Evolutionary conservation across 139 green algal species (phyloP), one percentile per base, ranked within the genome.

Genomic region (Raphidocelis subcapitata): DNA sequence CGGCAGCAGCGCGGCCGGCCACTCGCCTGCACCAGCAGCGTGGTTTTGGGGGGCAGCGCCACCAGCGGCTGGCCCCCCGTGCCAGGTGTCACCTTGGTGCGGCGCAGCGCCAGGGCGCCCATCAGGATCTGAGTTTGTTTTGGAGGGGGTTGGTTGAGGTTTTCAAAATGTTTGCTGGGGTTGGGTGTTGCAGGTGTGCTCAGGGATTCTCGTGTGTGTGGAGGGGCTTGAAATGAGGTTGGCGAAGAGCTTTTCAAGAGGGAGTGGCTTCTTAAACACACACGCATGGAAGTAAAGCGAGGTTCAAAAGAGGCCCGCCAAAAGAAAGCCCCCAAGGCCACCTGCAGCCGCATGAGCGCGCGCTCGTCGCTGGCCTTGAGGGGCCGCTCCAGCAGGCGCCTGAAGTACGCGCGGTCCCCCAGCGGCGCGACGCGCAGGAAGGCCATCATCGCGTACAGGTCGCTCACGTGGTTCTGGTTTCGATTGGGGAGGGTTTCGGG

Each of bases 41-140:
- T 67, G 10, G 29, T 68, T 71, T 84, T 86, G 46, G 44, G 26
- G 2, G 86, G 84, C 73, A 91, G 82, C 41, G 54, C 55, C 60
- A 91, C 82, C 26, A 91, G 66, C 15, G 84, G 82, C 23, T 56
- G 44, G 2, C 84, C 84, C 36, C 69, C 65, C 24, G 84, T 70
- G 10, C 76, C 75, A 24, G 44, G 26, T 8, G 69, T 81, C 26
- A 76, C 62, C 67, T 91, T 91, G 52, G 77, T 88, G 32, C 86
- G 80, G 0, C 86, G 72, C 84, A 91, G 62, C 0, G 84, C 84
- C 5, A 90, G 60, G 5, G 63, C 24, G 16, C 60, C 69, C 79
- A 91, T 84, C 37, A 91, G 67, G 32, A 90, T 72, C 82, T 90
- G 75, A n/a, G n/a, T n/a, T n/a, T n/a, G n/a, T n/a, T n/a, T n/a